Conservation (phyloP, 495 filamentous ascomycete genomes). For the Aspergillus diversus region DNA sequence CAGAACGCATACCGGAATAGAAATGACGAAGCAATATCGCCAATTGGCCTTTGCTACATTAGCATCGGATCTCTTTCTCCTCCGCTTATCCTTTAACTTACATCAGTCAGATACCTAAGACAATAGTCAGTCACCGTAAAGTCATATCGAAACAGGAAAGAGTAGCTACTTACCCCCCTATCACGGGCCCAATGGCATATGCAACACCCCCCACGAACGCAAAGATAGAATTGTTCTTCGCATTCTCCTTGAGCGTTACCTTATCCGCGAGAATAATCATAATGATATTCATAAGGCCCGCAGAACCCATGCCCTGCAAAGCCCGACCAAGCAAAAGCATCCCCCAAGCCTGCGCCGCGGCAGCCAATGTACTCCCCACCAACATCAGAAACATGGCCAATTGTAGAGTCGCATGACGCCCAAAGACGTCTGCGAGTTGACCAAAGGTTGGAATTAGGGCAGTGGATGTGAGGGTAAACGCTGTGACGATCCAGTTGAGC, state of each 20-base stretch:
- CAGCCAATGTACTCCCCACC: slow-evolving; percentile 53
- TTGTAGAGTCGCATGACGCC: slow-evolving; percentile 53
- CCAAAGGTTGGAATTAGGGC: slow-evolving; percentile 65
- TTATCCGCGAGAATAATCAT: slow-evolving; percentile 60
- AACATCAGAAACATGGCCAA: slow-evolving; percentile 51
- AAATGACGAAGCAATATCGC: slow-evolving; percentile 64
- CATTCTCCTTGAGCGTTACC: slow-evolving; percentile 58
- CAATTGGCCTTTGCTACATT: slow-evolving; percentile 41
- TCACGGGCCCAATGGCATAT: slow-evolving; percentile 58
- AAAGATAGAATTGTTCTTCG: slow-evolving; percentile 61
- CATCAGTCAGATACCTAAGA: slow-evolving; percentile 31
- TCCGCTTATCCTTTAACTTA: slow-evolving; percentile 6
- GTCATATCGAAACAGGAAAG: no score
- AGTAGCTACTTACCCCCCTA: slow-evolving; percentile 42
- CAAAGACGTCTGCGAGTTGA: slow-evolving; percentile 63
- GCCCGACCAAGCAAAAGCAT: slow-evolving; percentile 61
- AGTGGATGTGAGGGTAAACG: slow-evolving; percentile 63
- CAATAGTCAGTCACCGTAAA: not conserved
- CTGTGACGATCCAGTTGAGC: slow-evolving; percentile 66
- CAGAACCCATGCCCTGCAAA: slow-evolving; percentile 58
- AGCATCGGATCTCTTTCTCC: no score
- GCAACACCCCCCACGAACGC: slow-evolving; percentile 51
- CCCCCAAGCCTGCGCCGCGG: slow-evolving; percentile 57
- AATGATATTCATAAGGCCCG: slow-evolving; percentile 57
- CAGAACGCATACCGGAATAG: slow-evolving; percentile 45